Evolutionary conservation across 2,329 filamentous ascomycete species (phyloP), one percentile per base, ranked within the genome.

Genomic region (Ascochyta clinopodiicola): DNA sequence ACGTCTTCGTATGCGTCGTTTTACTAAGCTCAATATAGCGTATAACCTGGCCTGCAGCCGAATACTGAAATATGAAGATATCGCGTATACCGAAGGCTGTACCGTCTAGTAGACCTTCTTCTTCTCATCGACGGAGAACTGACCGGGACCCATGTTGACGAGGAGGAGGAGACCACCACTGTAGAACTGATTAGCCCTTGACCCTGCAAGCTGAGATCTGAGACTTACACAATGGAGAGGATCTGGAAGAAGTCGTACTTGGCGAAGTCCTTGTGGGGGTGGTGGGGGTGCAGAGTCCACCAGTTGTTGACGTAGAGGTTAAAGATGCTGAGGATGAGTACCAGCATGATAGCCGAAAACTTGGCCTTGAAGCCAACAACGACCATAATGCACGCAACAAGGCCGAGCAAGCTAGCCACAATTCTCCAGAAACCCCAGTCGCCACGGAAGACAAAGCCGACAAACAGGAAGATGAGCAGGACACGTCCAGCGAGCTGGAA

Each of bases 241-340:
- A 98, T 97, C 83, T 99, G 95, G 88, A 99, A 99, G 84, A 99
- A 99, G 78, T 99, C 95, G 86, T 99, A 99, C 82, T 99, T 99
- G 83, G 95, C 95, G 75, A 99, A 99, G 79, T 99, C 95, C 86
- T 98, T 98, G 85, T 98, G 94, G 44, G 95, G 95, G 82, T 99
- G 95, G 81, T 96, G 91, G 67, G 94, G 90, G 82, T 98, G 94
- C 66, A 99, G 91, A 90, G 93, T 98, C 95, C 95, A 99, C 84
- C 97, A 99, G 86, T 98, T 99, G 87, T 99, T 99, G 70, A 98
- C 95, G 63, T 98, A 78, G 40, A 99, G 79, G 79, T 99, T 99
- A 84, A 99, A 99, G 62, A 97, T 82, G 80, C 93, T 97, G 72
- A 99, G 82, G 70, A 99, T 92, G 56, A 99, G 86, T 27, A 99